phyloP scores from a whole-genome alignment of 2,329 filamentous ascomycete species.

The Chaetomiaceae sp. region DNA sequence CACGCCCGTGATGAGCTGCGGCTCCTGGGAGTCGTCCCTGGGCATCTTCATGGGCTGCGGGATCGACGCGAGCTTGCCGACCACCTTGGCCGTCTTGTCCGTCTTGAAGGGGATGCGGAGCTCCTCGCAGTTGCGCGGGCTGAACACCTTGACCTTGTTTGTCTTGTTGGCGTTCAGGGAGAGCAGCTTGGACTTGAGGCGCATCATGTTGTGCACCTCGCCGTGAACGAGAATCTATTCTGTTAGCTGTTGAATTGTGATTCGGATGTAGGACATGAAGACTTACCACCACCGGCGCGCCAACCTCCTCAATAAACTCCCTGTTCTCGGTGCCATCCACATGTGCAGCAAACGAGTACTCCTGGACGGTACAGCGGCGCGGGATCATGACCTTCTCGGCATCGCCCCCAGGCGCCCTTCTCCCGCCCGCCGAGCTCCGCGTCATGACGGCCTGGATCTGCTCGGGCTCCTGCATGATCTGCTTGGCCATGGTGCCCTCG shows the following conservation, averaged over 20 bases:
- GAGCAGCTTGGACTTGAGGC: slow-evolving; percentile 88
- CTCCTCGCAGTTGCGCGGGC: slow-evolving; percentile 91
- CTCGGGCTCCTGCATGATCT: slow-evolving; percentile 91
- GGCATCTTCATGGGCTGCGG: slow-evolving; percentile 54
- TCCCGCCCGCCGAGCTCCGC: slow-evolving; percentile 59
- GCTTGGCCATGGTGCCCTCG: slow-evolving; percentile 96
- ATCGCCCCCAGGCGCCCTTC: slow-evolving; percentile 61
- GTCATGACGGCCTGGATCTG: slow-evolving; percentile 94
- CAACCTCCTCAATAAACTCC: slow-evolving; percentile 93
- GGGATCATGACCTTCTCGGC: slow-evolving; percentile 90
- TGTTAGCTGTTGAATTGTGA: not conserved
- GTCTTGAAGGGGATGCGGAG: slow-evolving; percentile 91
- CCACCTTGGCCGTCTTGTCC: slow-evolving; percentile 93
- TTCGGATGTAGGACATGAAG: not conserved
- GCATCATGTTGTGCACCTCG: slow-evolving; percentile 97
- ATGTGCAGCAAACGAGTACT: slow-evolving; percentile 93
- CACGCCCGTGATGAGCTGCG: slow-evolving; percentile 74
- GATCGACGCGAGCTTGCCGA: slow-evolving; percentile 84
- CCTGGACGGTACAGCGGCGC: slow-evolving; percentile 84
- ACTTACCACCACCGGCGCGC: slow-evolving; percentile 86
- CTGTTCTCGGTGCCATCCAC: slow-evolving; percentile 94
- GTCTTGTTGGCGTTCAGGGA: slow-evolving; percentile 82
- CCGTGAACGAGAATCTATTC: slow-evolving; percentile 87
- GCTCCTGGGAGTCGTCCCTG: slow-evolving; percentile 32
- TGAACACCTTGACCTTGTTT: slow-evolving; percentile 85